Percentiles rank a stretch among this genome's conserved stretches.
These are phyloP conservation scores for Salvia sclarea DNA, from an alignment of 305 asterid species.

Conservation along the genomic window DNA sequence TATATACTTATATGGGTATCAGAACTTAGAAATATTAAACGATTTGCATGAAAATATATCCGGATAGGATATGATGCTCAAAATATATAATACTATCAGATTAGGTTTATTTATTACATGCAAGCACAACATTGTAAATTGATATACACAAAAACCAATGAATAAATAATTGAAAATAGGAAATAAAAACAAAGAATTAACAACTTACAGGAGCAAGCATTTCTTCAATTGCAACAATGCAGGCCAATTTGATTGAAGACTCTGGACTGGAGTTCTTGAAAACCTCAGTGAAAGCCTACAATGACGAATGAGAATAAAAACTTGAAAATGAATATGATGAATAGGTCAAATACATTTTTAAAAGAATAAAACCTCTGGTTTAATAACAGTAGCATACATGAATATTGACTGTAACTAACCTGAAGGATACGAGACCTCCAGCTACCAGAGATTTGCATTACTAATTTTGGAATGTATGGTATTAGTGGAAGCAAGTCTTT, in stretches of 20 bases:
- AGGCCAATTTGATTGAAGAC: conserved; percentile 70
- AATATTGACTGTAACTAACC: conserved; percentile 44
- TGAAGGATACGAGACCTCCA: conserved; percentile 78
- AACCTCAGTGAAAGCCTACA: conserved; percentile 74
- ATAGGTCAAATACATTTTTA: not conserved
- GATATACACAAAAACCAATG: not conserved
- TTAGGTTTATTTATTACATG: not conserved
- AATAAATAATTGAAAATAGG: conserved; percentile 18
- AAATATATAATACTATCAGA: not conserved
- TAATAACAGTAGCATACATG: conserved; percentile 12
- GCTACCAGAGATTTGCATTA: conserved; percentile 51
- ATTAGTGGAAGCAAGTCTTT: conserved; percentile 73
- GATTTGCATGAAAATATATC: not conserved
- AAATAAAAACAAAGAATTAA: conserved; percentile 5
- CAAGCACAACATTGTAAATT: conserved; percentile 10
- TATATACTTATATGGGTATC: conserved; percentile 1
- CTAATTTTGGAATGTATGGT: conserved; percentile 71
- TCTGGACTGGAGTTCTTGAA: conserved; percentile 64
- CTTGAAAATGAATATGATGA: conserved; percentile 14
- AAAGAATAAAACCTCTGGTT: not conserved
- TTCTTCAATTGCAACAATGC: conserved; percentile 75
- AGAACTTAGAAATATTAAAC: conserved; percentile 6
- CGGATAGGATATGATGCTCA: not conserved
- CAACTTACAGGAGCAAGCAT: conserved; percentile 80
- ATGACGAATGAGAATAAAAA: conserved; percentile 22